Conservation (phyloP, 495 filamentous ascomycete genomes). For the Pyrenula aspistea region DNA sequence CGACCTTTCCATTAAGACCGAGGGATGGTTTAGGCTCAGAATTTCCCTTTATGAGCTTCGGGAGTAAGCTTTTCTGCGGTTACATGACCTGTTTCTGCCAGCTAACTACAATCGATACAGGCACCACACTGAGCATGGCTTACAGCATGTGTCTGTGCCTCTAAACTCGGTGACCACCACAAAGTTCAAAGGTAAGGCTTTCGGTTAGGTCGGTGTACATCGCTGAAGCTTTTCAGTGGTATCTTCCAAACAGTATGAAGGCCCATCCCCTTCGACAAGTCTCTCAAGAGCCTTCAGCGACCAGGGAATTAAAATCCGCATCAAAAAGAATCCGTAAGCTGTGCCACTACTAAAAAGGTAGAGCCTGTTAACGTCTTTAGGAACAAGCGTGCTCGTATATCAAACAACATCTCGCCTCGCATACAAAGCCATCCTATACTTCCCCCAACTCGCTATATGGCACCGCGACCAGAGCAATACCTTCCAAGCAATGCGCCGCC, state of each 20-base stretch:
- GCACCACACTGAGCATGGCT: constrained; percentile 1
- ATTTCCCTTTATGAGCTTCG: constrained; percentile 83
- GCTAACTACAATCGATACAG: constrained; percentile 1
- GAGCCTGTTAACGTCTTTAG: too few species aligned
- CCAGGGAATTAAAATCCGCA: constrained; percentile 80
- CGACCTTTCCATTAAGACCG: constrained; percentile 75
- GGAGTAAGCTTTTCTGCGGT: constrained; percentile 36
- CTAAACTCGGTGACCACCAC: constrained; percentile 38
- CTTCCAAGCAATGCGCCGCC: too few species aligned
- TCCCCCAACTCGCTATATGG: too few species aligned
- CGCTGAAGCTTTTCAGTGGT: constrained; percentile 36
- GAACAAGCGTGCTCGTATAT: too few species aligned
- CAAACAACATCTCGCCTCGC: too few species aligned
- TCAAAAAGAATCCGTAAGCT: constrained; percentile 74
- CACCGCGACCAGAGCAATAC: too few species aligned
- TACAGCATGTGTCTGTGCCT: background rate
- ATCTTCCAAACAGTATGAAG: constrained; percentile 68
- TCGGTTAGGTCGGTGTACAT: background rate
- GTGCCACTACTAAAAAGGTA: constrained; percentile 28
- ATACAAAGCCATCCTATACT: too few species aligned
- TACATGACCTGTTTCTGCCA: background rate
- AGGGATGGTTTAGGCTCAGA: constrained; percentile 66
- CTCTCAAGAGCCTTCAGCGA: constrained; percentile 89
- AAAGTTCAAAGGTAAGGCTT: constrained; percentile 51
- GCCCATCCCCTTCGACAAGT: constrained; percentile 83